Percentiles rank a stretch among this genome's conserved stretches.
phyloP scores from a whole-genome alignment of 768 basidiomycete genomes.

The Panaeolus papilionaceus region DNA sequence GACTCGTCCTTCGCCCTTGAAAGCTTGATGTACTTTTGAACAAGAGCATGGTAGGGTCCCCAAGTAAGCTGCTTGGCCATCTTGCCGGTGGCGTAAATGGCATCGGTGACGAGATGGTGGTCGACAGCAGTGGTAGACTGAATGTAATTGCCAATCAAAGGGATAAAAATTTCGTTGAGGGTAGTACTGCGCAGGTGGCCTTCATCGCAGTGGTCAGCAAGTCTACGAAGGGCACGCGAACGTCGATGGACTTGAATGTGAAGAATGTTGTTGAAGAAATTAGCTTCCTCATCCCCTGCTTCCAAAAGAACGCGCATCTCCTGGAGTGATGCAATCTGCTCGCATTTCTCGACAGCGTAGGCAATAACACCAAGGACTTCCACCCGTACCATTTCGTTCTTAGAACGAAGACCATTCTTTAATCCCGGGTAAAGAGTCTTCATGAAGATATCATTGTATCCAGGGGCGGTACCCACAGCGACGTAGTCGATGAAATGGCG shows the following conservation, averaged over 20 bases:
- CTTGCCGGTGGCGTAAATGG: slow-evolving; percentile 78
- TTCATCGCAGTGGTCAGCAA: slow-evolving; percentile 77
- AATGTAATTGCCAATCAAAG: slow-evolving; percentile 85
- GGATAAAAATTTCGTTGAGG: slow-evolving; percentile 83
- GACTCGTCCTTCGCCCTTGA: slow-evolving; percentile 70
- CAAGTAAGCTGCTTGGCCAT: slow-evolving; percentile 82
- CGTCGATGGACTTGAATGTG: slow-evolving; percentile 94
- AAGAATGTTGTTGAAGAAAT: slow-evolving; percentile 95
- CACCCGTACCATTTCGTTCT: slow-evolving; percentile 84
- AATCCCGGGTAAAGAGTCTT: slow-evolving; percentile 77
- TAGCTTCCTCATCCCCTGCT: slow-evolving; percentile 91
- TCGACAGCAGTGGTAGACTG: slow-evolving; percentile 65
- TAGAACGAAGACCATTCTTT: slow-evolving; percentile 79
- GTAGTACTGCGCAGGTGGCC: slow-evolving; percentile 71
- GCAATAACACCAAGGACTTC: slow-evolving; percentile 85
- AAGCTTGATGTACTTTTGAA: slow-evolving; percentile 82
- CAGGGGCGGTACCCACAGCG: slow-evolving; percentile 44
- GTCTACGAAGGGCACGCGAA: slow-evolving; percentile 82
- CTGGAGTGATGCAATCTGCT: slow-evolving; percentile 61
- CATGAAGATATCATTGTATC: slow-evolving; percentile 62
- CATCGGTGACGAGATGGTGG: slow-evolving; percentile 90
- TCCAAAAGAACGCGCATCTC: slow-evolving; percentile 87
- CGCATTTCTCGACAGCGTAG: slow-evolving; percentile 71
- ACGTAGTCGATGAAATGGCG: slow-evolving; percentile 78
- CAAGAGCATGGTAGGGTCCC: slow-evolving; percentile 81